Evolutionary conservation across 2,329 filamentous ascomycete genomes (phyloP), one percentile per base, ranked within the genome.

Genomic region (Westerdykella aurantiaca): DNA sequence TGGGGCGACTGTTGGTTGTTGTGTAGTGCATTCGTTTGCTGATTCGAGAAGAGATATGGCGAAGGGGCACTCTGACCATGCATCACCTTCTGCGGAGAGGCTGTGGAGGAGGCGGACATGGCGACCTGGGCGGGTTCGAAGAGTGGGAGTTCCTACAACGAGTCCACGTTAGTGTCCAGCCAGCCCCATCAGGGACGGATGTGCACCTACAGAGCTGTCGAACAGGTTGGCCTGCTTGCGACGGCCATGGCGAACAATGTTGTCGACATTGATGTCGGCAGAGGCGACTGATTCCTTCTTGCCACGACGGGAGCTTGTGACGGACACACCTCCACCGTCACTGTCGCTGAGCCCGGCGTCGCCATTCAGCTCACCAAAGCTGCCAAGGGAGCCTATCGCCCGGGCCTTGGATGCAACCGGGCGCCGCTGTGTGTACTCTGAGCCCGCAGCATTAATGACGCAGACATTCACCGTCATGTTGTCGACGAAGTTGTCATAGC

Each of bases 201-300:
- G 41, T 51, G 37, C 44, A 77, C 91, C 83, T 85, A 97, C 91
- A 70, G 91, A 96, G 74, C 91, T 97, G 69, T 97, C 91, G 72
- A 84, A 84, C 25, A 29, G 25, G 70, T 95, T 96, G 59, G 91
- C 88, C 63, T 89, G 82, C 76, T 97, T 96, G 64, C 93, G 84
- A 69, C 93, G 85, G 55, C 91, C 90, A 63, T 94, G 93, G 70
- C 97, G 91, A 49, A 98, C 86, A 68, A 98, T 97, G 66, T 98
- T 98, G 57, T 96, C 90, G 56, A 96, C 81, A 66, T 91, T 97
- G 63, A 98, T 98, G 57, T 98, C 93, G 13, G 93, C 95, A 65
- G 88, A 96, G 39, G 88, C 89, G 59, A 95, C 81, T 52, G 88
- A 85, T 60, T 96, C 90, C 52, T 76, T 82, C 68, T 87, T 89